phyloP scores from a whole-genome alignment of 345 rosid genomes.

The Noccaea caerulescens region DNA sequence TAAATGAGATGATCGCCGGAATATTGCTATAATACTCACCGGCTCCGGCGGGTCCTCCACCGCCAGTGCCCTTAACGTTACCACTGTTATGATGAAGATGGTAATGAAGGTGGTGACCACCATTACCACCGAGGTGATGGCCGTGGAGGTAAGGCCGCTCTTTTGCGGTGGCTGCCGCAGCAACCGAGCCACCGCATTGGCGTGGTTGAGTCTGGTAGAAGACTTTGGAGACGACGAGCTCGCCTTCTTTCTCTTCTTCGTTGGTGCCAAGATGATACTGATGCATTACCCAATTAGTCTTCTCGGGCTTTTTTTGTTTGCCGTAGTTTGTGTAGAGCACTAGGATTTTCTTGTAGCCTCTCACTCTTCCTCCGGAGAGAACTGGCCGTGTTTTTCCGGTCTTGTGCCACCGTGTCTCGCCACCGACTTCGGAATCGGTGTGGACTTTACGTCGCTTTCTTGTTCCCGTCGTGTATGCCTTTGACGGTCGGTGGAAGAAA shows the following conservation, averaged over 20 bases:
- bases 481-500: slow-evolving; percentile 98
- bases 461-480: slow-evolving; percentile 96
- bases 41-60: slow-evolving; percentile 35
- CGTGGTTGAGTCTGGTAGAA: slow-evolving; percentile 99
- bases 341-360: slow-evolving; percentile 90
- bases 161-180: slow-evolving; percentile 38
- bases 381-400: slow-evolving; percentile 97
- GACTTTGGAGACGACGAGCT: slow-evolving; percentile 90
- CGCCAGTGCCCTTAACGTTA: slow-evolving; percentile 44
- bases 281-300: slow-evolving; percentile 99
- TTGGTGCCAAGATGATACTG: slow-evolving; percentile 90
- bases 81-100: slow-evolving; percentile 45
- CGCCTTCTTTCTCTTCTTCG: slow-evolving; percentile 96
- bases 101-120: slow-evolving; percentile 44
- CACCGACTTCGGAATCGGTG: slow-evolving; percentile 64
- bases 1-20: slow-evolving; percentile 70
- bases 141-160: slow-evolving; percentile 38
- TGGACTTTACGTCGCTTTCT: slow-evolving; percentile 91
- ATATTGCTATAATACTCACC: slow-evolving; percentile 55
- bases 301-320: slow-evolving; percentile 90
- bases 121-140: slow-evolving; percentile 32
- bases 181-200: slow-evolving; percentile 63
- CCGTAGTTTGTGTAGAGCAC: slow-evolving; percentile 98
- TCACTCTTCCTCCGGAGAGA: slow-evolving; percentile 54
- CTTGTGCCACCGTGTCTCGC: slow-evolving; percentile 98